Percentiles rank a stretch among this genome's conserved stretches.
phyloP scores from a whole-genome alignment of 331 rosid genomes.

The Stylosanthes scabra region DNA sequence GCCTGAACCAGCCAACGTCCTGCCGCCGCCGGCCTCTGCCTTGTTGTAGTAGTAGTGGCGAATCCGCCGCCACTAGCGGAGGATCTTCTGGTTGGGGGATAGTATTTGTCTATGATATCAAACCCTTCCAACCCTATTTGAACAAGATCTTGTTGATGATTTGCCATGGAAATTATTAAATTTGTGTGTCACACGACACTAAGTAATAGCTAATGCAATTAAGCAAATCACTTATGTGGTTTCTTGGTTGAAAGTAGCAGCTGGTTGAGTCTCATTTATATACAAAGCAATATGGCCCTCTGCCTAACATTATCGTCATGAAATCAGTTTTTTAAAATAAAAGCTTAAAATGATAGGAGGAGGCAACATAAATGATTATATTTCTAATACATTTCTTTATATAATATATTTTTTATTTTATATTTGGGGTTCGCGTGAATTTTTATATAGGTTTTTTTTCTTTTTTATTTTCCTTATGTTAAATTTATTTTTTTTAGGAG shows the following conservation, averaged over 20 bases:
- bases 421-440: no score
- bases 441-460: no score
- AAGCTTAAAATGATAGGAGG: no score
- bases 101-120: conserved; percentile 39
- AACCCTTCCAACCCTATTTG: conserved; percentile 44
- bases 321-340: no score
- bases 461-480: no score
- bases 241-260: conserved; percentile 15
- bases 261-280: conserved; percentile 23
- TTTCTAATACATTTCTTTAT: no score
- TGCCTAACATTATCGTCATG: not conserved
- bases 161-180: conserved; percentile 27
- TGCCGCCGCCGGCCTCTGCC: conserved; percentile 29
- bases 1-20: conserved; percentile 13
- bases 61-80: not conserved
- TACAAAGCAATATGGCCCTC: conserved; percentile 18
- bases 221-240: conserved; percentile 3
- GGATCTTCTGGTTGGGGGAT: conserved; percentile 30
- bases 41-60: not conserved
- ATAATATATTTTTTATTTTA: no score
- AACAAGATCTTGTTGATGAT: conserved; percentile 36
- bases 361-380: no score
- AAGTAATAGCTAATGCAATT: not conserved
- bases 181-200: not conserved
- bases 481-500: no score